Evolutionary conservation across 441 rosid species (phyloP), one percentile per base, ranked within the genome.

Genomic region (Erysimum pusillum): DNA sequence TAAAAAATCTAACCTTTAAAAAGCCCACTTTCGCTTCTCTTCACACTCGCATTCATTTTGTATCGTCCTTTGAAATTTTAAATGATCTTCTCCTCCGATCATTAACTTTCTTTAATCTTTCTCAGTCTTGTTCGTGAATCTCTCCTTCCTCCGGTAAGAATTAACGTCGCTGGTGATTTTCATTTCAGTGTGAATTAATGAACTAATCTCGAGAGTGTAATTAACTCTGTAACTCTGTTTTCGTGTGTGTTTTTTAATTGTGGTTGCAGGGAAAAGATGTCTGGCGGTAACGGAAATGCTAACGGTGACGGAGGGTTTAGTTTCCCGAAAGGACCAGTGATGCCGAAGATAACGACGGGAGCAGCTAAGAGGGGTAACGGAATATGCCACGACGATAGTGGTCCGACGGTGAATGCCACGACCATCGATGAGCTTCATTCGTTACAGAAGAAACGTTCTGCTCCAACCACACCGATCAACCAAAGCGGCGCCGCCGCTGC

Each of bases 381-480:
- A 42, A 78, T 88, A 64, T 90, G 92, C 67, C 95, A 90, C 20
- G 97, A 90, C 18, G 94, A 83, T 71, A 88, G 93, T 35, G 83
- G 85, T 0, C 84, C 90, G 35, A 82, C 97, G 14, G 95, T 91
- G 54, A 88, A 81, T 76, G 97, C 86, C 0, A 85, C 87, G 48
- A 91, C 97, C 11, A 81, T 90, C 65, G 97, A 91, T 75, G 91
- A 91, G 79, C 95, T 91, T 77, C 95, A 90, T 67, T 88, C 95
- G 5, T 83, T 91, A 44, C 95, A 91, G 73, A 85, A 46, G 89
- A 91, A 91, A 72, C 87, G 81, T 62, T 91, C 95, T 17, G 82
- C 97, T 2, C 97, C 97, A 0, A 86, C 83, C 5, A 91, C 97
- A 0, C 97, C 97, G 3, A 81, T 90, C 5, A 69, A 76, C 45